Evolutionary conservation across 257 asterid species (phyloP).

Genomic region (Solanum stenotomum): DNA sequence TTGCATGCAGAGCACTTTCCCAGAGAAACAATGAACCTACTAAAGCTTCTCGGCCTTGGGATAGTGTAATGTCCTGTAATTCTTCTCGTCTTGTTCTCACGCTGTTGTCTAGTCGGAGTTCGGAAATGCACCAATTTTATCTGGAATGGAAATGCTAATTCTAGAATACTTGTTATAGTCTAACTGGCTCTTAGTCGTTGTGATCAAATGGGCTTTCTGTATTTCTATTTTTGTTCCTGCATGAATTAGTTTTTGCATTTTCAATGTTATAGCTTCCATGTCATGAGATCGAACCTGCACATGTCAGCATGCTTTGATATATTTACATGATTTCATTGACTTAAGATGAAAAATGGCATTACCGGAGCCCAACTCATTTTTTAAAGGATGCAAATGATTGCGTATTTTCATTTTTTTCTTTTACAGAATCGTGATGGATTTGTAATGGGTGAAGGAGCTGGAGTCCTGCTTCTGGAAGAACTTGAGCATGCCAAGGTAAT

Average conservation of each 20-base stretch:
- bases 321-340: neutral
- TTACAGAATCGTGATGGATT: conserved; percentile 37
- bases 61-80: conserved; percentile 10
- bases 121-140: neutral
- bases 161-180: neutral
- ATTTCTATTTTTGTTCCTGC: neutral
- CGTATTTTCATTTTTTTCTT: neutral
- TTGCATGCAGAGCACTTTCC: conserved; percentile 68
- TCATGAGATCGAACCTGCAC: neutral
- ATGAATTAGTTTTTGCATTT: neutral
- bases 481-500: conserved; percentile 37
- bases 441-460: conserved; percentile 51
- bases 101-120: neutral
- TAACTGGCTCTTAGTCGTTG: neutral
- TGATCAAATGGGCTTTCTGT: neutral
- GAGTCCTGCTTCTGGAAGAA: conserved; percentile 44
- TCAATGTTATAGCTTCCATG: neutral
- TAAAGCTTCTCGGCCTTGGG: conserved; percentile 73
- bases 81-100: neutral
- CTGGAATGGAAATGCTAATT: neutral
- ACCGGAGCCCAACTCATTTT: neutral
- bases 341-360: neutral
- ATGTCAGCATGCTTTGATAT: neutral
- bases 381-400: neutral
- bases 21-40: conserved; percentile 64